These are phyloP conservation scores for Trichosporon sp. DNA, from an alignment of 1,284 basidiomycete species.

Conservation along the genomic window DNA sequence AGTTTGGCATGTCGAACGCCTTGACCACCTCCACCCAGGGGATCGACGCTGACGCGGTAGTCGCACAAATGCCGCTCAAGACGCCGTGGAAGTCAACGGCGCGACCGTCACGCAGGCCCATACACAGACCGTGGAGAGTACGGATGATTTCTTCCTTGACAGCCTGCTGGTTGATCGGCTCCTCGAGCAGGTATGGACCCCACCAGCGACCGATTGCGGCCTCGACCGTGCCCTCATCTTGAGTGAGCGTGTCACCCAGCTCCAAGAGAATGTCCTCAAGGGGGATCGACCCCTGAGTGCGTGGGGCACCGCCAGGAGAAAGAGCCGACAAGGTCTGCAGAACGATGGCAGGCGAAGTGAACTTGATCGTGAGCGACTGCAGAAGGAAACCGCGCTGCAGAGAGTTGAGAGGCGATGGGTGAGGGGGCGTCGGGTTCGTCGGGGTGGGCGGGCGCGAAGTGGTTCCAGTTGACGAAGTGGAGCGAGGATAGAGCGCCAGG, in stretches of 20 bases:
- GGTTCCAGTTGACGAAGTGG: constrained; percentile 20
- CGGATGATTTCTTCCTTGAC: constrained; percentile 32
- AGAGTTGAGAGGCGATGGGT: constrained; percentile 38
- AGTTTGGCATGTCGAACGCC: constrained; percentile 41
- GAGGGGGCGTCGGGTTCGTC: constrained; percentile 42
- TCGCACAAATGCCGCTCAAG: constrained; percentile 63
- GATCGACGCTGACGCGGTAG: constrained; percentile 60
- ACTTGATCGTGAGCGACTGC: constrained; percentile 41
- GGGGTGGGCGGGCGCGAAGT: constrained; percentile 38
- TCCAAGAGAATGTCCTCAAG: constrained; percentile 48
- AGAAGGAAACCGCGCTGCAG: constrained; percentile 40
- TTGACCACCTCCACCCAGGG: constrained; percentile 66
- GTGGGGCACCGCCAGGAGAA: constrained; percentile 41
- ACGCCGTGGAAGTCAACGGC: constrained; percentile 42
- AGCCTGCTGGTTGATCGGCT: constrained; percentile 25
- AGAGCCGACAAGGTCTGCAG: constrained; percentile 44
- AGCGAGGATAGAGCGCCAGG: constrained; percentile 41
- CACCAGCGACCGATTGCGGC: constrained; percentile 46
- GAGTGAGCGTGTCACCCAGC: constrained; percentile 45
- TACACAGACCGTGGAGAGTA: constrained; percentile 38
- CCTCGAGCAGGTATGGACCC: constrained; percentile 35
- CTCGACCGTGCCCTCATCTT: constrained; percentile 45
- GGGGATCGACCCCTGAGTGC: constrained; percentile 34
- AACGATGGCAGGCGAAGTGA: constrained; percentile 45
- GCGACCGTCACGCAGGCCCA: constrained; percentile 46